Evolutionary conservation across 345 rosid species (phyloP).

Genomic region (Eucalyptus sideroxylon): DNA sequence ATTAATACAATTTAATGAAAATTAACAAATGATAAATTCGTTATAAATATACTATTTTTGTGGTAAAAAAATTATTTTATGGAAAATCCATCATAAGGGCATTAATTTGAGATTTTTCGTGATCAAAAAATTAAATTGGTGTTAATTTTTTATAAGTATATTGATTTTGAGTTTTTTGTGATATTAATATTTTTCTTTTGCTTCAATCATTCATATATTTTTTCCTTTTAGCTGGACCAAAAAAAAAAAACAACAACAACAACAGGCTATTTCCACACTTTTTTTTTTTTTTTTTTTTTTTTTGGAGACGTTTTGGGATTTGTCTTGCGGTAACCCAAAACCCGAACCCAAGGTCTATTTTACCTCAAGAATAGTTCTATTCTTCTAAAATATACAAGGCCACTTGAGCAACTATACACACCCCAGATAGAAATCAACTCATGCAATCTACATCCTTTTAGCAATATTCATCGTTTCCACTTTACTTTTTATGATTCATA

Average conservation of each 20-base stretch:
- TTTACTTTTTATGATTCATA: not conserved
- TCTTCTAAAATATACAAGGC: accelerated
- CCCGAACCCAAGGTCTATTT: not conserved
- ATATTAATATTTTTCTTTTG: accelerated
- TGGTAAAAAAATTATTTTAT: accelerated
- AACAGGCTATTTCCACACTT: not conserved
- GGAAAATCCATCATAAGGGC: too few relatives aligned
- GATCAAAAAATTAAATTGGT: too few relatives aligned
- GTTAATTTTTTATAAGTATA: too few relatives aligned
- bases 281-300: not conserved
- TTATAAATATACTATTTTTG: too few relatives aligned
- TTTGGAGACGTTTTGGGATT: not conserved
- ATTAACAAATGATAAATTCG: accelerated
- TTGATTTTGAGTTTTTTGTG: accelerated
- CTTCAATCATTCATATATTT: not conserved
- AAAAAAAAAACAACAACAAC: accelerated
- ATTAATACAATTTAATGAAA: too few relatives aligned
- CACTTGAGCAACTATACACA: accelerated
- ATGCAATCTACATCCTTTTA: not conserved
- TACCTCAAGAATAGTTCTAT: accelerated
- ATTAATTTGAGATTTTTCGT: too few relatives aligned
- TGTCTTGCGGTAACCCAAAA: not conserved
- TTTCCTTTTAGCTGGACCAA: not conserved
- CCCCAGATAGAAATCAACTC: not conserved
- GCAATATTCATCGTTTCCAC: not conserved